Evolutionary conservation across 2,329 filamentous ascomycete species (phyloP), one percentile per base, ranked within the genome.

Genomic region (Sporothrix dimorphospora): DNA sequence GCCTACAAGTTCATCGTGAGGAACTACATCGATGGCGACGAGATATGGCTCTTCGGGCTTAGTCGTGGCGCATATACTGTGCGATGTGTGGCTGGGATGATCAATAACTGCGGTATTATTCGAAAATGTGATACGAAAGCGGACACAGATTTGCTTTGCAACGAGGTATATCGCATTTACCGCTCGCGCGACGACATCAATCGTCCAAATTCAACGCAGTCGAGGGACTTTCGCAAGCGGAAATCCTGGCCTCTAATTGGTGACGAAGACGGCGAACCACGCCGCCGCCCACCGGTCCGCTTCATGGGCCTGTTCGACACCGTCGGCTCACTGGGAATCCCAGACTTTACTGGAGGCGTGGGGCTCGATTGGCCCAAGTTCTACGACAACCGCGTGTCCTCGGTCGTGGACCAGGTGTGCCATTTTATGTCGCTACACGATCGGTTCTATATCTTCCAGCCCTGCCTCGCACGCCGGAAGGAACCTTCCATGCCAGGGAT

Each of bases 81-180:
- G 4, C 74, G 78, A 0, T 76, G 69, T 6, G 76, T 79, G 0
- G 77, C 76, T 1, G 77, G 77, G 1, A 75, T 78, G 76, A 78
- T 79, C 61, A 79, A 79, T 75, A 79, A 78, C 71, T 79, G 76
- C 71, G 78, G 78, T 51, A 76, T 79, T 16, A 49, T 77, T 7
- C 61, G 65, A 12, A 69, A 69, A 27, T 19, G 16, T 30, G 16
- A 53, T 19, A 67, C 38, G 65, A 75, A 75, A 2, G 73, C 69
- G 2, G 51, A 72, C 9, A 73, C 51, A 12, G 72, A 74, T 21
- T 45, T 69, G 14, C 74, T 77, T 19, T 76, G 71, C 42, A 16
- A 71, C 14, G 72, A 77, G 51, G 75, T 77, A 2, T 77, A 77
- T 55, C 69, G 72, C n/a, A 73, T 77, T 42, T 77, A 78, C 63